Conservation (phyloP, 2,329 filamentous ascomycete genomes). For the Stromatinia cepivora region DNA sequence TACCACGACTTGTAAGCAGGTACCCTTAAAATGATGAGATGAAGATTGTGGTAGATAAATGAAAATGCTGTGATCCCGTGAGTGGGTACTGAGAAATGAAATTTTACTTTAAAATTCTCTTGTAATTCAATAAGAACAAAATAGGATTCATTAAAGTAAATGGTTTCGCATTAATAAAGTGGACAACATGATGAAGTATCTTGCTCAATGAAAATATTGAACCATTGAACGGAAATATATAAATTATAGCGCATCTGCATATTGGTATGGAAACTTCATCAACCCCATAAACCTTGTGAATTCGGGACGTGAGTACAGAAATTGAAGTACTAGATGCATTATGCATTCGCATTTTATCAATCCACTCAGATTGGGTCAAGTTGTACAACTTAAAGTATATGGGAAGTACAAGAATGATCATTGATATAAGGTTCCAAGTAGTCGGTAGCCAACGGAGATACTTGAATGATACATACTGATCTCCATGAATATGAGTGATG, state of each 20-base stretch:
- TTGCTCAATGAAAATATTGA: background rate
- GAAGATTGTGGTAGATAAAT: conserved; percentile 12
- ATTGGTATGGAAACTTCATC: background rate
- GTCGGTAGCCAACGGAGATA: conserved; percentile 13
- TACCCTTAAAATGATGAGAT: conserved; percentile 19
- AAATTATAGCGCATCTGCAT: background rate
- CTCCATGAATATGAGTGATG: conserved; percentile 5
- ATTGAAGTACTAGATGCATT: background rate
- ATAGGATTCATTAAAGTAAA: background rate
- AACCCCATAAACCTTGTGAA: background rate
- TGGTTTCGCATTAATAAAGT: background rate
- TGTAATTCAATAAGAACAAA: background rate
- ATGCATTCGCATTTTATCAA: background rate
- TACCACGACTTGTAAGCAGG: conserved; percentile 19
- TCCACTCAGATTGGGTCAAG: conserved; percentile 3
- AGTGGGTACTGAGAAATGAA: conserved; percentile 2
- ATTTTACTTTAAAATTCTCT: conserved; percentile 2
- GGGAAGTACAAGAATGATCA: conserved; percentile 8
- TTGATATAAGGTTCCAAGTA: background rate
- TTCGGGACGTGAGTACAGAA: background rate
- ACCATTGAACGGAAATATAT: background rate
- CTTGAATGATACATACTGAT: background rate
- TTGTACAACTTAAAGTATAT: background rate
- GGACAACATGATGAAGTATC: background rate
- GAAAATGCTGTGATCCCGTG: conserved; percentile 23